phyloP scores from a whole-genome alignment of 202 grass and related monocot species.

The Brachypodium distachyon region DNA sequence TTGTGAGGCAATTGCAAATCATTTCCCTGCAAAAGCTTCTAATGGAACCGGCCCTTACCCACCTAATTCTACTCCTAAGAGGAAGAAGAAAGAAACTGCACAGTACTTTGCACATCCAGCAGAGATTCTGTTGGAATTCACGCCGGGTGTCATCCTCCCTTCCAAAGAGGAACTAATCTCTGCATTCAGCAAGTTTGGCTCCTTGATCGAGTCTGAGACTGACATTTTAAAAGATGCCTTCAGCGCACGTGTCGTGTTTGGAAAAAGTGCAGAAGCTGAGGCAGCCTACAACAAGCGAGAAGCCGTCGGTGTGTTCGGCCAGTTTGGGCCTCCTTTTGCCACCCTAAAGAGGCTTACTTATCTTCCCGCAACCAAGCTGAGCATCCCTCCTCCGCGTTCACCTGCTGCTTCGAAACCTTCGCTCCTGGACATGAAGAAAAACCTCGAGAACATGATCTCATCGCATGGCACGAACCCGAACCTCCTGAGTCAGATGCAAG shows the following conservation, averaged over 20 bases:
- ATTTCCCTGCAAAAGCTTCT: neutral
- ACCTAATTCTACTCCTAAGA: constrained; percentile 27
- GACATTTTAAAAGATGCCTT: constrained; percentile 31
- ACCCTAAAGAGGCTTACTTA: constrained; percentile 38
- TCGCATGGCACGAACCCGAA: constrained; percentile 27
- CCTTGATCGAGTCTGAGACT: constrained; percentile 52
- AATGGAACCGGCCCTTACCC: constrained; percentile 1
- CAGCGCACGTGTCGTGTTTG: constrained; percentile 70
- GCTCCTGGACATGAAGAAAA: constrained; percentile 66
- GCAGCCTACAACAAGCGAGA: constrained; percentile 38
- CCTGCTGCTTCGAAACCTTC: constrained; percentile 29
- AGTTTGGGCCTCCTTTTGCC: constrained; percentile 52
- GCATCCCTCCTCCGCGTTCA: neutral
- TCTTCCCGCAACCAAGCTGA: constrained; percentile 44
- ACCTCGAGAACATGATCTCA: constrained; percentile 80
- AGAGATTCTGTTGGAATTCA: constrained; percentile 58
- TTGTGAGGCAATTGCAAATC: neutral
- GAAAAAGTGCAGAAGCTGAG: constrained; percentile 60
- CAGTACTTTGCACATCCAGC: constrained; percentile 45
- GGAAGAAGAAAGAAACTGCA: constrained; percentile 32
- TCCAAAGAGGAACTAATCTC: constrained; percentile 62
- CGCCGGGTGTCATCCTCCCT: constrained; percentile 32
- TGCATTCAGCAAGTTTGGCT: constrained; percentile 59
- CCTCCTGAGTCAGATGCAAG: constrained; percentile 67
- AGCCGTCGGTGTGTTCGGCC: constrained; percentile 47